Evolutionary conservation across 345 rosid genomes (phyloP).

Genomic region (Eucalyptus globulus): DNA sequence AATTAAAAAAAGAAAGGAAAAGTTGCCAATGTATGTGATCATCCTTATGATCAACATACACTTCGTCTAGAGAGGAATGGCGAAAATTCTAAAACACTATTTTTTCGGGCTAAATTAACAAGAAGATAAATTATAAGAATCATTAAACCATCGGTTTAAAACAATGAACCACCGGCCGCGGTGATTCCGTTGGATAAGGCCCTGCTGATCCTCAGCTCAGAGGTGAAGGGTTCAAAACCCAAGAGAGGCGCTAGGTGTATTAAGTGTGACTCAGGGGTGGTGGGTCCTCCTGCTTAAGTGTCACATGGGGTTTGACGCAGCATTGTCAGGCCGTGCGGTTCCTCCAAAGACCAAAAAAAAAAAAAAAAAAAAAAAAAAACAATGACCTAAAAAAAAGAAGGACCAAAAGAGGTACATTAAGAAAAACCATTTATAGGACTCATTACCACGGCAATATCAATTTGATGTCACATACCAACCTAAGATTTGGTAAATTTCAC

Average conservation of each 20-base stretch:
- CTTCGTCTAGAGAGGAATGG: neutral
- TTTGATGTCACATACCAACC: neutral
- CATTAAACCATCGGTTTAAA: neutral
- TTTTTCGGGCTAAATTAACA: neutral
- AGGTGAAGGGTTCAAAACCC: too few species aligned
- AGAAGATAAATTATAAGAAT: neutral
- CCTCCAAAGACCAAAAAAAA: too few species aligned
- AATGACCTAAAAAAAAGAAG: fast-evolving
- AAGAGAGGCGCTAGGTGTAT: too few species aligned
- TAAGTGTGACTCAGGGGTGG: too few species aligned
- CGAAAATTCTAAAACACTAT: neutral
- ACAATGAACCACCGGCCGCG: neutral
- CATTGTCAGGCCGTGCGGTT: too few species aligned
- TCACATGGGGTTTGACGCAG: too few species aligned
- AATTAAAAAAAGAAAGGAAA: neutral
- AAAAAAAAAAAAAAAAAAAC: too few species aligned
- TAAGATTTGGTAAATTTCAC: neutral
- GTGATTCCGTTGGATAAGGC: too few species aligned
- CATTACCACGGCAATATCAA: neutral
- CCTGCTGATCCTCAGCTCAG: too few species aligned
- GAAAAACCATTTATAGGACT: neutral
- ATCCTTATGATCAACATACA: neutral
- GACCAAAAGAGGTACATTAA: neutral
- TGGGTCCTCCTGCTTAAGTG: too few species aligned
- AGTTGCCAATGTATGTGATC: neutral